Base-by-base conservation (phyloP, 2,329 filamentous ascomycete genomes). In the Ceratocystis ficicola region DNA sequence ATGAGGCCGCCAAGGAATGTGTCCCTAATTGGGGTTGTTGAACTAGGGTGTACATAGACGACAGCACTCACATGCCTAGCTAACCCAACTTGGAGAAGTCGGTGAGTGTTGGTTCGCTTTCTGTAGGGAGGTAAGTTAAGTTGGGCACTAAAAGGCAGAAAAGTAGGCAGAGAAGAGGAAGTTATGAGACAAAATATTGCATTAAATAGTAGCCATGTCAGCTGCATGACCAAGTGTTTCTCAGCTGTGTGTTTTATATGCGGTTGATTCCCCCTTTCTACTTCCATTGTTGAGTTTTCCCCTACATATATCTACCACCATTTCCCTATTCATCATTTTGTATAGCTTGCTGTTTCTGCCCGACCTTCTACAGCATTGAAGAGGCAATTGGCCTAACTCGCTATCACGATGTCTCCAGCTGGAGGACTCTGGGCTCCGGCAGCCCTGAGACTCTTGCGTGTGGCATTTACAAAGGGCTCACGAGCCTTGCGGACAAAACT, bases 341-440 rank as follows among this genome's bases (percentile, higher is more conserved):
- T 64, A 32, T 64, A 59, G 65, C 44, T 48, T 32, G 65, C 12
- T 64, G 48, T 41, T 41, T 41, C 65, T 61, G 65, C 44, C 44
- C 46, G 65, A 25, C 55, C 60, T 44, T 64, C 55, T 67, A 28
- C 48, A 28, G 15, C 15, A 48, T 36, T 46, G 12, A 59, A 61
- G 55, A 66, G 20, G 55, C 44, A 44, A 32, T 6, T 62, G 48
- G 65, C 48, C 55, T 61, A 22, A 64, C 48, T 62, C 25, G 20
- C n/a, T 46, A 65, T 44, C 25, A 79, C 70, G 69, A 85, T 85
- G 82, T 78, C 78, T 75, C 79, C 80, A 73, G 73, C 75, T 73
- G 80, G 80, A 77, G 81, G 80, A 75, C 76, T 83, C 73, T 83
- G 79, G 81, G 82, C 78, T 62, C 80, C 81, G 67, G 76, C 77